Evolutionary conservation across 306 rosid genomes (phyloP), one percentile per base, ranked within the genome.

Genomic region (Glycine latifolia): DNA sequence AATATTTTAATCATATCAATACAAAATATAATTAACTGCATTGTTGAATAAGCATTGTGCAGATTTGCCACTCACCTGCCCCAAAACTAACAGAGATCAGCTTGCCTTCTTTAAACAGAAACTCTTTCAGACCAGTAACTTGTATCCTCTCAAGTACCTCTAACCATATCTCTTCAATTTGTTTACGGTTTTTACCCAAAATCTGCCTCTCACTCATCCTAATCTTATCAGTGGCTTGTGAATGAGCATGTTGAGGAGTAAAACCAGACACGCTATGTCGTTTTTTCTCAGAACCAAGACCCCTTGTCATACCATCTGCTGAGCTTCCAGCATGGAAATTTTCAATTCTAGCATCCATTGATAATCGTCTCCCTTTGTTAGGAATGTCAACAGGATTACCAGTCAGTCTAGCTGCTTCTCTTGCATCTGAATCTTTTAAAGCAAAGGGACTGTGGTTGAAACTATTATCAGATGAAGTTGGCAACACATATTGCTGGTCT

Each of bases 401-500:
- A 9, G 69, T 67, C 63, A 67, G 76, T 85, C 92, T 86, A 60
- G 83, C 69, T 44, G 80, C 82, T 71, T 81, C 90, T 83, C 88
- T 87, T 61, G 79, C 79, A 75, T 77, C 81, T 67, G 58, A 82
- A 78, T 85, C 89, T 80, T 89, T 89, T 73, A 87, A 77, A 73
- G 87, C 70, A 37, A 90, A 73, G 17, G 98, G 99, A 87, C 97
- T 92, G 59, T 91, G 99, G 81, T 86, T 84, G 81, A 91, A 92
- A 79, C 99, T 96, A 41, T 90, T 86, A 80, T 89, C 98, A 56
- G 92, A 91, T 73, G 98, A 93, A 84, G 91, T 89, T 69, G 97
- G 97, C 88, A 96, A 70, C 91, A 94, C 86, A 81, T 91, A 96
- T 87, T 96, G 98, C 85, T 89, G 97, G 80, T 96, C 99, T 44